A percentile compares a stretch with the other conserved stretches of the same genome.
Conservation (phyloP, 768 basidiomycete species). For the Naganishia kalamii region DNA sequence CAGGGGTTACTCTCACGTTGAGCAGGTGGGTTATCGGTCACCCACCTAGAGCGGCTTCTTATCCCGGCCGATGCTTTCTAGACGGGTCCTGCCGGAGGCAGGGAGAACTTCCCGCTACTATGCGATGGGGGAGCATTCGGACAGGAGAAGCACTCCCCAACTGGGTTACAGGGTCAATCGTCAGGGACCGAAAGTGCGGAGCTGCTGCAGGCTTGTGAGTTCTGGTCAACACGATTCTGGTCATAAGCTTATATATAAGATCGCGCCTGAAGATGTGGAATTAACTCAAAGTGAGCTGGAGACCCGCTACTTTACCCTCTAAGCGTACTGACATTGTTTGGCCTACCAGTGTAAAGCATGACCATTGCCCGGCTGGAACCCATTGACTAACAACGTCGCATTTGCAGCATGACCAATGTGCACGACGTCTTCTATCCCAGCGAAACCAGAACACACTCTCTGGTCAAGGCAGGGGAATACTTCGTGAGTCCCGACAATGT, state of each 20-base stretch:
- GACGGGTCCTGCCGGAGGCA: slow-evolving; percentile 39
- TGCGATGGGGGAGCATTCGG: slow-evolving; percentile 12
- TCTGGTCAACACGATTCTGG: not conserved
- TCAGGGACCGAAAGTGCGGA: slow-evolving; percentile 31
- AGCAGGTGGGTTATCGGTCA: not conserved
- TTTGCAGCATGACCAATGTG: slow-evolving; percentile 41
- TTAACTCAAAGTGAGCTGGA: slow-evolving; percentile 32
- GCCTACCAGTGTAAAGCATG: not conserved
- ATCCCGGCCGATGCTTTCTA: slow-evolving; percentile 24
- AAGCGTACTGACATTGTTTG: not conserved
- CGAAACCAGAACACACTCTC: slow-evolving; percentile 30
- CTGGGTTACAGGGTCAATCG: slow-evolving; percentile 22
- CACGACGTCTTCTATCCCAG: slow-evolving; percentile 43
- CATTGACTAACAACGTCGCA: not conserved
- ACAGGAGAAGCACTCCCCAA: slow-evolving; percentile 3
- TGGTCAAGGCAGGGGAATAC: slow-evolving; percentile 40
- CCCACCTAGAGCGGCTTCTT: not conserved
- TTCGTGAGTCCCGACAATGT: slow-evolving; percentile 16
- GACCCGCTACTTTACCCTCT: not conserved
- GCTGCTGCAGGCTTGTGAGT: slow-evolving; percentile 20
- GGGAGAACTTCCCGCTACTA: slow-evolving; percentile 37
- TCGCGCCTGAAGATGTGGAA: slow-evolving; percentile 29
- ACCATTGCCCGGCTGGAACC: not conserved
- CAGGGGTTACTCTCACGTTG: slow-evolving; percentile 35
- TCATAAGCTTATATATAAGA: too few relatives aligned